phyloP scores from a whole-genome alignment of 352 stramenopile genomes.

The Pythium apleroticum region DNA sequence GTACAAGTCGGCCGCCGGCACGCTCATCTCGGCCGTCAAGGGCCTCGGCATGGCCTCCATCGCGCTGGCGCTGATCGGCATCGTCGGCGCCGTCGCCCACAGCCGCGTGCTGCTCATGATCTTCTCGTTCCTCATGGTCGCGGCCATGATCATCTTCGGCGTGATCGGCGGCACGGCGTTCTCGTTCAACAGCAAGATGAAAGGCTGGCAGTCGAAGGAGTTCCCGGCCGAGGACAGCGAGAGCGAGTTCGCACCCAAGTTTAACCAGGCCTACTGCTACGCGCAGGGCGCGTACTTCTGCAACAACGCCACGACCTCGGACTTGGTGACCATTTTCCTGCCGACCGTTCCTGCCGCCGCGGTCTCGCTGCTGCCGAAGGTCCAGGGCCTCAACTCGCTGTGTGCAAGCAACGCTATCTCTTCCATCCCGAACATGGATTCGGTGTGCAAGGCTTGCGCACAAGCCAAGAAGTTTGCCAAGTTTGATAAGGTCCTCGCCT shows the following conservation, averaged over 20 bases:
- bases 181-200: conserved; percentile 73
- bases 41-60: conserved; percentile 57
- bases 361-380: conserved; percentile 53
- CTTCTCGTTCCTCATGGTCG: conserved; percentile 73
- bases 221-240: conserved; percentile 63
- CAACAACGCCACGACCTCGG: conserved; percentile 67
- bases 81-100: conserved; percentile 63
- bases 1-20: conserved; percentile 50
- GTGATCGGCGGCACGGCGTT: conserved; percentile 68
- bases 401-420: conserved; percentile 34
- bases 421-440: conserved; percentile 36
- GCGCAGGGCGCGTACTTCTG: conserved; percentile 81
- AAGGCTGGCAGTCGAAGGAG: conserved; percentile 43
- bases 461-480: conserved; percentile 52
- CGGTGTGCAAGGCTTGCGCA: conserved; percentile 57
- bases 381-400: conserved; percentile 55
- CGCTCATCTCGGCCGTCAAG: conserved; percentile 48
- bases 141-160: conserved; percentile 69
- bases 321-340: conserved; percentile 63
- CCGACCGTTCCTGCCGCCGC: conserved; percentile 40
- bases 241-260: conserved; percentile 58
- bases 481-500: conserved; percentile 70
- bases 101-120: conserved; percentile 67
- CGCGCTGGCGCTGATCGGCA: conserved; percentile 57
- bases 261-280: conserved; percentile 87